A percentile compares a stretch with the other conserved stretches of the same genome.
These are phyloP conservation scores for Fraxinus floribunda DNA, from an alignment of 305 asterid genomes.

Conservation along the genomic window DNA sequence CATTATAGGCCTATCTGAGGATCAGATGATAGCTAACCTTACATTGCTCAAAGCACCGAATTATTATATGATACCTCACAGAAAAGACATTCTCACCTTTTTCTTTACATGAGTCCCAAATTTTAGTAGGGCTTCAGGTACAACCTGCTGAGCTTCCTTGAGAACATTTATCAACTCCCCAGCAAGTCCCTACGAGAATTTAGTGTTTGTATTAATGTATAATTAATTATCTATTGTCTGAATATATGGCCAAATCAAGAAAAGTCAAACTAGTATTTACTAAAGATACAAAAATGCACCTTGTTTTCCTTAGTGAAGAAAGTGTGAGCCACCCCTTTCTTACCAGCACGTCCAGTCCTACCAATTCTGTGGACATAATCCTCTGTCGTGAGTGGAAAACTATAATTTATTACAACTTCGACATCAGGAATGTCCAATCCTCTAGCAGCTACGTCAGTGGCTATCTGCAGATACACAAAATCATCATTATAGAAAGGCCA, in stretches of 20 bases:
- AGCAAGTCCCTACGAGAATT: constrained; percentile 61
- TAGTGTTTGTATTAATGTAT: constrained; percentile 8
- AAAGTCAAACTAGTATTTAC: neutral
- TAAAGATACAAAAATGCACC: constrained; percentile 39
- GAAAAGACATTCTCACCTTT: constrained; percentile 46
- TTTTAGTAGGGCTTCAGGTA: constrained; percentile 72
- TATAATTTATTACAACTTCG: constrained; percentile 91
- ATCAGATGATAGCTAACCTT: neutral
- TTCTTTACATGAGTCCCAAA: constrained; percentile 99
- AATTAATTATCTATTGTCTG: neutral
- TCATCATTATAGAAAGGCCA: neutral
- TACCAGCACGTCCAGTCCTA: constrained; percentile 98
- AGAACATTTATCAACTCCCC: constrained; percentile 97
- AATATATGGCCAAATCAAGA: neutral
- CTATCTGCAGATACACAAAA: constrained; percentile 60
- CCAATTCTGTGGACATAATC: constrained; percentile 98
- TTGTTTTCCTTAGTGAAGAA: constrained; percentile 93
- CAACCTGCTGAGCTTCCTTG: constrained; percentile 87
- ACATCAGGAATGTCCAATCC: constrained; percentile 97
- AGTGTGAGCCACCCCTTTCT: constrained; percentile 99
- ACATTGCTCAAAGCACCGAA: neutral
- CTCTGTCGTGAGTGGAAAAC: constrained; percentile 95
- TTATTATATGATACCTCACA: neutral
- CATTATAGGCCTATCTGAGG: neutral
- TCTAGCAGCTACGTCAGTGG: constrained; percentile 98